Percentiles rank a stretch among this genome's conserved stretches.
Evolutionary conservation across 345 rosid genomes (phyloP).

Genomic region (Salix purpurea): DNA sequence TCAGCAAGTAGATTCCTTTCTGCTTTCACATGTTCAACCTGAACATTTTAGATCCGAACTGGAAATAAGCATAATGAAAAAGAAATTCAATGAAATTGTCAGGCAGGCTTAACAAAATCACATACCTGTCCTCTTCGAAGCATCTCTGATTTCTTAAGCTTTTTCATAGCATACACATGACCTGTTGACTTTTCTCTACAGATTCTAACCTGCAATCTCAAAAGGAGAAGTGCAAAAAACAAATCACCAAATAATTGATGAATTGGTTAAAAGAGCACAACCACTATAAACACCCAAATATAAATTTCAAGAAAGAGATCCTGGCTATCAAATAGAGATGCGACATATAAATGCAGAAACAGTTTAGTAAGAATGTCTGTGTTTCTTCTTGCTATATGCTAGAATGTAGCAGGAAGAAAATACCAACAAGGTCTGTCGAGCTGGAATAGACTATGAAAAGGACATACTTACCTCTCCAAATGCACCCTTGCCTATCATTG

Average conservation of each 20-base stretch:
- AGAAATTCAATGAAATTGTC: conserved; percentile 1
- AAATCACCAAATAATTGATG: not conserved
- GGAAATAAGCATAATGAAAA: conserved; percentile 9
- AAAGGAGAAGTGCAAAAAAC: not conserved
- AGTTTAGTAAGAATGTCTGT: not conserved
- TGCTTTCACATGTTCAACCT: conserved; percentile 73
- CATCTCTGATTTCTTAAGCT: conserved; percentile 91
- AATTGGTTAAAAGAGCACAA: not conserved
- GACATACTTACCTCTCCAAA: conserved; percentile 77
- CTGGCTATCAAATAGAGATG: not conserved
- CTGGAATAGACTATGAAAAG: not conserved
- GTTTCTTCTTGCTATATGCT: not conserved
- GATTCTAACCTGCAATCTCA: conserved; percentile 64
- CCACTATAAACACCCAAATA: not conserved
- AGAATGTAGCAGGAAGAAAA: not conserved
- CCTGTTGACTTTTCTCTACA: conserved; percentile 85
- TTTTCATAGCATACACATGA: conserved; percentile 96
- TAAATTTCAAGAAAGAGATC: not conserved
- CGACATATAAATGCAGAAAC: not conserved
- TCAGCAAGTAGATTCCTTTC: conserved; percentile 73
- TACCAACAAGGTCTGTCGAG: not conserved
- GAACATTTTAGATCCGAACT: conserved; percentile 23
- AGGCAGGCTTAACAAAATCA: not conserved
- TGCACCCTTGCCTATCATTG: conserved; percentile 99
- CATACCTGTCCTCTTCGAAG: conserved; percentile 85